Percentiles rank a stretch among this genome's conserved stretches.
These are phyloP conservation scores for Hypoxylon sp. DNA, from an alignment of 2,329 filamentous ascomycete genomes.

Conservation along the genomic window DNA sequence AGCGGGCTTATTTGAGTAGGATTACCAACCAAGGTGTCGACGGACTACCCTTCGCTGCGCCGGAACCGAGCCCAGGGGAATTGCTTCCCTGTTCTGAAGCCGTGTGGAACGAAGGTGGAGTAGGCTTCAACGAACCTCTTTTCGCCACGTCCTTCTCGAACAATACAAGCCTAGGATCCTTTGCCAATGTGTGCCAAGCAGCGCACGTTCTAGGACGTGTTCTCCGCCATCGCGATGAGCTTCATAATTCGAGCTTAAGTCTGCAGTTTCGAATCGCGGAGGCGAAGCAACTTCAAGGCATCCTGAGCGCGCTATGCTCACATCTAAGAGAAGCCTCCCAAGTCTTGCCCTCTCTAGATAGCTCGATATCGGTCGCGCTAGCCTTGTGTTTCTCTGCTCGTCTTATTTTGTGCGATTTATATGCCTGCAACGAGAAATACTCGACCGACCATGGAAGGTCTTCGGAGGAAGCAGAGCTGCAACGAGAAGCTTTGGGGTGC, in stretches of 20 bases:
- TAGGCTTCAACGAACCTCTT: constrained; percentile 42
- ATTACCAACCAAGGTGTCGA: constrained; percentile 36
- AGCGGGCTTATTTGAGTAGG: constrained; percentile 15
- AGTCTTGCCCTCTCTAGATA: not conserved
- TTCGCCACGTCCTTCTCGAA: constrained; percentile 34
- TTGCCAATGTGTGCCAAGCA: constrained; percentile 46
- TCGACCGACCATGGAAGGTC: constrained; percentile 26
- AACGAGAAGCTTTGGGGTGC: constrained; percentile 19
- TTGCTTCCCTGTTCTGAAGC: constrained; percentile 42
- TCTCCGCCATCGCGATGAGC: constrained; percentile 36
- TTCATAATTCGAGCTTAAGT: not conserved
- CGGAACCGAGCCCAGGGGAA: constrained; percentile 41
- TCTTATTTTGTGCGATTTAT: constrained; percentile 28
- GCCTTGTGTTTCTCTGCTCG: constrained; percentile 30
- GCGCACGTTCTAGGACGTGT: constrained; percentile 46
- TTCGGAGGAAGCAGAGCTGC: constrained; percentile 32
- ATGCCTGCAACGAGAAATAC: constrained; percentile 33
- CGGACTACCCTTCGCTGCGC: constrained; percentile 38
- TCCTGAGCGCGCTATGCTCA: constrained; percentile 19
- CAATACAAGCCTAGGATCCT: constrained; percentile 37
- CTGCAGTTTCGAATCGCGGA: constrained; percentile 26
- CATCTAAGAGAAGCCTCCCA: constrained; percentile 17
- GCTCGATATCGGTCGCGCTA: constrained; percentile 8
- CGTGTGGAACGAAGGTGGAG: constrained; percentile 41
- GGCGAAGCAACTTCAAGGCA: constrained; percentile 31